phyloP scores from a whole-genome alignment of 257 asterid species.

The Oldenlandia corymbosa region DNA sequence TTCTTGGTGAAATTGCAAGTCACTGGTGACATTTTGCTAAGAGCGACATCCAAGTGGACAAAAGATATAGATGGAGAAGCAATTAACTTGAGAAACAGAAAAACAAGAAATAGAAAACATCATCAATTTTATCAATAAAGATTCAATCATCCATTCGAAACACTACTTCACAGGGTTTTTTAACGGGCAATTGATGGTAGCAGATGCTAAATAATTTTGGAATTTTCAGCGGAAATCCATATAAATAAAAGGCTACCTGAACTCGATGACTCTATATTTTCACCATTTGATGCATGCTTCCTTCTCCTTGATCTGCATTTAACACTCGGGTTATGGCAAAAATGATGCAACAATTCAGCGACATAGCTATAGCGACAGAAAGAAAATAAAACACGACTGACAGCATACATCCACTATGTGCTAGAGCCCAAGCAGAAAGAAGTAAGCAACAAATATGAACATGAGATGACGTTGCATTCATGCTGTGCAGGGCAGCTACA shows the following conservation, averaged over 20 bases:
- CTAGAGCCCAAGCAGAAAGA: not conserved
- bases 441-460: not conserved
- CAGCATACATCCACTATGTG: not conserved
- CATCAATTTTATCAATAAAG: not conserved
- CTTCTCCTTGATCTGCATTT: slow-evolving; percentile 74
- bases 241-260: slow-evolving; percentile 40
- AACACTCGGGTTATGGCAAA: not conserved
- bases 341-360: not conserved
- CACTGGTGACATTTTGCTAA: not conserved
- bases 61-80: not conserved
- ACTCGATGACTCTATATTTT: slow-evolving; percentile 50
- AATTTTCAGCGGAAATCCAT: not conserved
- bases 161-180: too few relatives aligned
- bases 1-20: not conserved
- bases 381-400: not conserved
- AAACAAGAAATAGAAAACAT: not conserved
- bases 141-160: not conserved
- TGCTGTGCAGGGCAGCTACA: not conserved
- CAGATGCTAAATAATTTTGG: slow-evolving; percentile 5
- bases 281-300: slow-evolving; percentile 72
- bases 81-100: not conserved
- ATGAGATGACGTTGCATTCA: not conserved
- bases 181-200: too few relatives aligned
- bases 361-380: not conserved
- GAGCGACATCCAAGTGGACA: not conserved